Evolutionary conservation across 345 rosid species (phyloP).

Genomic region (Aethionema arabicum): DNA sequence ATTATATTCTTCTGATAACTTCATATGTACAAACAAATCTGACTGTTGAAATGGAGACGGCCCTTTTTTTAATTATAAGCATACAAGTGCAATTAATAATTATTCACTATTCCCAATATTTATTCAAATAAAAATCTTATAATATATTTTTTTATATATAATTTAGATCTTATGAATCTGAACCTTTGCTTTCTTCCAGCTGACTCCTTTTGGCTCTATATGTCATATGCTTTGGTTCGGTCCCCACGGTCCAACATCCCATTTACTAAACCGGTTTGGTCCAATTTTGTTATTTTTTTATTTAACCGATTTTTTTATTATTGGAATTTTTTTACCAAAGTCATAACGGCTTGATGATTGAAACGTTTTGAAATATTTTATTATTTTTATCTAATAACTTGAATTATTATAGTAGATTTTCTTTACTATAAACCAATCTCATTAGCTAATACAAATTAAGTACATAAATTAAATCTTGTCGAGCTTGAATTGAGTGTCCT

Average conservation of each 20-base stretch:
- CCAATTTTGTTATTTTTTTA: constrained; percentile 29
- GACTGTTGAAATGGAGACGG: constrained; percentile 28
- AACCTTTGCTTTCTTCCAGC: constrained; percentile 39
- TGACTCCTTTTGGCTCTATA: constrained; percentile 25
- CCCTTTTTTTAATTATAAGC: constrained; percentile 33
- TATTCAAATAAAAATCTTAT: constrained; percentile 12
- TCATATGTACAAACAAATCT: constrained; percentile 35
- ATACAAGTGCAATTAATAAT: constrained; percentile 32
- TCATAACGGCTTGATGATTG: too few relatives aligned
- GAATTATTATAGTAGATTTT: too few relatives aligned
- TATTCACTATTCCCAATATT: constrained; percentile 25
- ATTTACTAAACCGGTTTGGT: constrained; percentile 41
- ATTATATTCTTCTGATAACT: constrained; percentile 28
- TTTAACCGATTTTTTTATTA: neutral
- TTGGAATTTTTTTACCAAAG: too few relatives aligned
- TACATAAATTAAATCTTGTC: too few relatives aligned
- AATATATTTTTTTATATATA: constrained; percentile 19
- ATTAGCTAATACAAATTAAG: too few relatives aligned
- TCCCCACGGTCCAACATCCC: constrained; percentile 39
- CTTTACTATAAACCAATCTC: too few relatives aligned
- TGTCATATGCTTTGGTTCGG: constrained; percentile 30
- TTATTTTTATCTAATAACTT: too few relatives aligned
- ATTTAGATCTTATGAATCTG: constrained; percentile 8
- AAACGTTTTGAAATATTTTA: too few relatives aligned
- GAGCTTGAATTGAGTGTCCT: too few relatives aligned